Percentiles rank a stretch among this genome's conserved stretches.
These are phyloP conservation scores for Aureobasidium lini DNA, from an alignment of 2,329 filamentous ascomycete species.

Conservation along the genomic window DNA sequence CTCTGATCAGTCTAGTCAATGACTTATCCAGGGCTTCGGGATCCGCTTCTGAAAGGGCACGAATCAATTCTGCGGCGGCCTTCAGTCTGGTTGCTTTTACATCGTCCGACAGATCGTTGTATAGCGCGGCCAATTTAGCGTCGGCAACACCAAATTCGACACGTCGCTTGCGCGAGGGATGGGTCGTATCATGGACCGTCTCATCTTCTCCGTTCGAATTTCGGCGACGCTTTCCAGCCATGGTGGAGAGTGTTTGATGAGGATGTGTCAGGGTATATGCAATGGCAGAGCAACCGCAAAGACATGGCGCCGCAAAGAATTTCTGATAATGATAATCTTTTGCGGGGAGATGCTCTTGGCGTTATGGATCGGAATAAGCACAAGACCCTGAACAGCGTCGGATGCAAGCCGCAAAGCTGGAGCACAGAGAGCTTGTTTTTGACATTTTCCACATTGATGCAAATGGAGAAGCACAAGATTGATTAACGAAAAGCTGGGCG, in stretches of 20 bases:
- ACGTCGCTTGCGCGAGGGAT: constrained; percentile 23
- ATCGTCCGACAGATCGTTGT: constrained; percentile 41
- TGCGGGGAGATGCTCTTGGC: neutral
- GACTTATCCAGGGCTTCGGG: constrained; percentile 33
- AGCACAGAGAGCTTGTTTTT: constrained; percentile 7
- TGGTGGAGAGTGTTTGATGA: constrained; percentile 14
- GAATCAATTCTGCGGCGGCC: constrained; percentile 39
- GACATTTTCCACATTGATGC: constrained; percentile 3
- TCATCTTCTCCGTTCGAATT: constrained; percentile 12
- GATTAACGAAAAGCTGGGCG: neutral
- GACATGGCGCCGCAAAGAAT: constrained; percentile 1
- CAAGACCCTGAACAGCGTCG: constrained; percentile 9
- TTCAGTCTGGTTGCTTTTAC: constrained; percentile 35
- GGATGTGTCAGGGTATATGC: constrained; percentile 11
- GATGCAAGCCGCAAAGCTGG: constrained; percentile 8
- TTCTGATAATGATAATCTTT: neutral
- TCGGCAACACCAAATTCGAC: constrained; percentile 32
- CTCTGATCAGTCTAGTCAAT: constrained; percentile 60
- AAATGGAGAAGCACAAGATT: neutral
- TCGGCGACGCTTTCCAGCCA: constrained; percentile 18
- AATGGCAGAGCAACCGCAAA: constrained; percentile 11
- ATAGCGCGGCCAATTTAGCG: constrained; percentile 37
- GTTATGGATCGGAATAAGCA: neutral
- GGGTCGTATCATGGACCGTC: constrained; percentile 9
- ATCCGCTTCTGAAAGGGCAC: constrained; percentile 33